Evolutionary conservation across 352 stramenopile species (phyloP).

Genomic region (Aphanomyces astaci): DNA sequence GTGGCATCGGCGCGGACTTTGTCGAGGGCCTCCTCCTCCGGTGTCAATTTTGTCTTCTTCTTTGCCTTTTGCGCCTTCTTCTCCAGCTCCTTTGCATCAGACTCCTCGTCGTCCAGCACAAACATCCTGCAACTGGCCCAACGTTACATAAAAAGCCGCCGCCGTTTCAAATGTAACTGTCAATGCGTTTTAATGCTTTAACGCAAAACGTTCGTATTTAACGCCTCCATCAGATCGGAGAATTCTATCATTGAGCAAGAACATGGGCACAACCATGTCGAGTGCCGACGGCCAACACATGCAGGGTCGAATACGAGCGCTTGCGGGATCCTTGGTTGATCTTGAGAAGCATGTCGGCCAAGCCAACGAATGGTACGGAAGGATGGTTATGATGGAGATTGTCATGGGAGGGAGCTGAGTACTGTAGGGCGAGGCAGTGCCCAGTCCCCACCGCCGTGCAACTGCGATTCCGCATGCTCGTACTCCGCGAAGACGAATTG

Average conservation of each 20-base stretch:
- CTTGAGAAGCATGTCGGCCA: slow-evolving; percentile 60
- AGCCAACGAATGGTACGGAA: slow-evolving; percentile 77
- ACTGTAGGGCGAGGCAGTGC: slow-evolving; percentile 48
- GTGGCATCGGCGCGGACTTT: neutral
- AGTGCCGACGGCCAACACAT: slow-evolving; percentile 51
- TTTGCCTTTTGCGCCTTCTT: slow-evolving; percentile 10
- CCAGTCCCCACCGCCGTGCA: slow-evolving; percentile 62
- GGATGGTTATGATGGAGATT: too few relatives aligned
- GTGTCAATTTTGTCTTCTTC: slow-evolving; percentile 16
- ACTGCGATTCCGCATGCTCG: slow-evolving; percentile 58
- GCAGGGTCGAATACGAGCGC: slow-evolving; percentile 58
- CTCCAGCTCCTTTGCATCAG: slow-evolving; percentile 2
- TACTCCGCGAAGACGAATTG: slow-evolving; percentile 35
- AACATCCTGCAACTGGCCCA: slow-evolving; percentile 8
- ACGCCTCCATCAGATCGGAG: neutral
- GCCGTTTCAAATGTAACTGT: too few relatives aligned
- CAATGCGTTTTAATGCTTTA: neutral
- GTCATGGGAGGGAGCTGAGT: neutral
- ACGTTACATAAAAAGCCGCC: too few relatives aligned
- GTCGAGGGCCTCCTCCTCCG: slow-evolving; percentile 12
- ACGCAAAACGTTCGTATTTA: neutral
- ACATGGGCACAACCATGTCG: slow-evolving; percentile 58
- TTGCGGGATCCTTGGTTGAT: slow-evolving; percentile 59
- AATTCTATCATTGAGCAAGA: neutral
- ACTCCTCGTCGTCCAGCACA: slow-evolving; percentile 19